Conservation (phyloP, 192 early-diverging fungal species). For the Podila horticola region DNA sequence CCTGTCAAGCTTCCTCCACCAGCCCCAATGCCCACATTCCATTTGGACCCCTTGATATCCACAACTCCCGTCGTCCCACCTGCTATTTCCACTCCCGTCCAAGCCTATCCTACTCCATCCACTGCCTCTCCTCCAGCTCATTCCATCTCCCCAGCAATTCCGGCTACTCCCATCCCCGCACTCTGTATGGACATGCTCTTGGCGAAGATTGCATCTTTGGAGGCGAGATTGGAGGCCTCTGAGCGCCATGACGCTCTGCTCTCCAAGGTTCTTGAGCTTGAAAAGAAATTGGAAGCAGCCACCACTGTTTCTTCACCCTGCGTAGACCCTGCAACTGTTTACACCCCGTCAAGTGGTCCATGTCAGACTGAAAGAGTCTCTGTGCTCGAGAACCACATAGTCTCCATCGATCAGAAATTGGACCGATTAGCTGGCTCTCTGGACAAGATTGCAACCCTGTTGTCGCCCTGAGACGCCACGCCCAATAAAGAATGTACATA, state of each 20-base stretch:
- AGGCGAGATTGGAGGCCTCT: slow-evolving; percentile 15
- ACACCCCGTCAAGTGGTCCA: background rate
- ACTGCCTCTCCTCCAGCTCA: background rate
- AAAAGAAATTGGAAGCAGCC: slow-evolving; percentile 10
- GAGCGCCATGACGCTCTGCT: slow-evolving; percentile 21
- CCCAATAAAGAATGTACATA: too few relatives aligned
- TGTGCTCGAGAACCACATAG: slow-evolving; percentile 5
- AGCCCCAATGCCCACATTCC: slow-evolving; percentile 8
- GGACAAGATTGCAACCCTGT: slow-evolving; percentile 19
- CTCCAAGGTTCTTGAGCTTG: slow-evolving; percentile 12
- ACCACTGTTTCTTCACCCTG: background rate
- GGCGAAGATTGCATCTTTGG: slow-evolving; percentile 17
- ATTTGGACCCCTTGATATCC: slow-evolving; percentile 8
- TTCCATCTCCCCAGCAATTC: background rate
- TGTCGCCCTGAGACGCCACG: background rate
- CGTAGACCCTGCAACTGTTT: background rate
- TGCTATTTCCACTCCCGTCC: background rate
- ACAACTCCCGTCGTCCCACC: background rate
- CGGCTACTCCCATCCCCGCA: background rate
- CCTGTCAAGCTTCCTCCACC: slow-evolving; percentile 7
- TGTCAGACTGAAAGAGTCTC: slow-evolving; percentile 7
- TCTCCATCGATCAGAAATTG: slow-evolving; percentile 13
- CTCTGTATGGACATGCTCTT: slow-evolving; percentile 1
- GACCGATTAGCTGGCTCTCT: slow-evolving; percentile 10
- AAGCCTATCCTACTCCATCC: background rate